These are phyloP conservation scores for Dittrichia graveolens DNA, from an alignment of 129 eudicot species.

Conservation along the genomic window DNA sequence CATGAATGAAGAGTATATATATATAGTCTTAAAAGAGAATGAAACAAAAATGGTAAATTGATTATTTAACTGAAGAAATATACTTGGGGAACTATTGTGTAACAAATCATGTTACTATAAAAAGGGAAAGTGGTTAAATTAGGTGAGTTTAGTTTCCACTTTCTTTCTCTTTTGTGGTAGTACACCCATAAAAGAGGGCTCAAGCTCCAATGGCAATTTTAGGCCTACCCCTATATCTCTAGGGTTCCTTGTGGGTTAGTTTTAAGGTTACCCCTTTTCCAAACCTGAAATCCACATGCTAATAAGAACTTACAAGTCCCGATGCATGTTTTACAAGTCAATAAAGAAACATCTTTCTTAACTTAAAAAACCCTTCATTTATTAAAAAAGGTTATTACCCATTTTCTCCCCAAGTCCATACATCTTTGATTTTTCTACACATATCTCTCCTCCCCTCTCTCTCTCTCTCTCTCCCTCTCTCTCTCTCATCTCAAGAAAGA, in stretches of 20 bases:
- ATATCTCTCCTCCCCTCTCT: not conserved
- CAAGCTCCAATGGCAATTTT: constrained; percentile 41
- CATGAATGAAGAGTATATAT: not conserved
- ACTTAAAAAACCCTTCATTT: not conserved
- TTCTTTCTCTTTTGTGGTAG: constrained; percentile 40
- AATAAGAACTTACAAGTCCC: constrained; percentile 13
- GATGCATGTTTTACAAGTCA: constrained; percentile 30
- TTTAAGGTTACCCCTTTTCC: constrained; percentile 38
- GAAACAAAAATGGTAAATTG: no score
- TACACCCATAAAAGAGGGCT: constrained; percentile 37
- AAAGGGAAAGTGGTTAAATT: constrained; percentile 36
- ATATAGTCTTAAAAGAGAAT: not conserved
- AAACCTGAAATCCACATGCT: constrained; percentile 19
- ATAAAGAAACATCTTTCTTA: not conserved
- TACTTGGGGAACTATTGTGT: constrained; percentile 17
- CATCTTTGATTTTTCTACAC: constrained; percentile 22
- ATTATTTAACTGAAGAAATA: not conserved
- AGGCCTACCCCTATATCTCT: constrained; percentile 38
- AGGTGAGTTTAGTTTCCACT: constrained; percentile 37
- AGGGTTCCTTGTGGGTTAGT: constrained; percentile 36
- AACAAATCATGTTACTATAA: constrained; percentile 30
- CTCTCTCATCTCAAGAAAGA: constrained; percentile 32
- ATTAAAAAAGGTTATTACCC: constrained; percentile 15
- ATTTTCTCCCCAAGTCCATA: constrained; percentile 28
- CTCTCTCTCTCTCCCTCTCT: constrained; percentile 8